These are phyloP conservation scores for Kingdonia uniflora DNA, from an alignment of 164 flowering plant genomes.

Conservation along the genomic window DNA sequence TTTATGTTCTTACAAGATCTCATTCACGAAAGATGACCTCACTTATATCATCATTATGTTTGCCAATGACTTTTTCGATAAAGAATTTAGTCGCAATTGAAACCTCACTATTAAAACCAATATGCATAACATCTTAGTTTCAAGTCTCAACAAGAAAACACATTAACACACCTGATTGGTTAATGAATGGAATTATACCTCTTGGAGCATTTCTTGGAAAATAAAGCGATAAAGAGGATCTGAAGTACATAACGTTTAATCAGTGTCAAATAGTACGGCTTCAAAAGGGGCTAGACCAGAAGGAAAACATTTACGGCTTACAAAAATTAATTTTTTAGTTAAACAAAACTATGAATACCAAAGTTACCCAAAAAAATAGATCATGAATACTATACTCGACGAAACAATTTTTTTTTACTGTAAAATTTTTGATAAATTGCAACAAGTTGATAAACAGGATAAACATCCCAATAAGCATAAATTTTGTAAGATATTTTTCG, in stretches of 20 bases:
- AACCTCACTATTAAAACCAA: constrained; percentile 76
- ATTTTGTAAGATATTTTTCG: too few species aligned
- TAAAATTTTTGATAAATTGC: too few species aligned
- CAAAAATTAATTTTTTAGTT: too few species aligned
- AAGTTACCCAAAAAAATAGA: too few species aligned
- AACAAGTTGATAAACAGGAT: too few species aligned
- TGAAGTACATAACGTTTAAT: constrained; percentile 93
- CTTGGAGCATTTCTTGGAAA: constrained; percentile 73
- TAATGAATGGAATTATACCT: constrained; percentile 37
- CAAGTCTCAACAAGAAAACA: neutral
- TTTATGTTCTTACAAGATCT: constrained; percentile 50
- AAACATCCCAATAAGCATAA: too few species aligned
- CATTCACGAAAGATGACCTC: constrained; percentile 60
- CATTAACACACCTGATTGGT: neutral
- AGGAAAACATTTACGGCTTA: too few species aligned
- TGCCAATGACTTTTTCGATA: constrained; percentile 52
- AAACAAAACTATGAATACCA: too few species aligned
- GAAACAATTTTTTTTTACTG: too few species aligned
- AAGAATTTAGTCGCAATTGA: constrained; percentile 73
- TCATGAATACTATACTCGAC: too few species aligned
- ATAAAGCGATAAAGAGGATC: constrained; percentile 76
- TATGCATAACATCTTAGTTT: constrained; percentile 25
- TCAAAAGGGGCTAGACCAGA: constrained; percentile 59
- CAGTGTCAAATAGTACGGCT: constrained; percentile 82
- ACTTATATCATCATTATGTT: constrained; percentile 54